Evolutionary conservation across 768 basidiomycete species (phyloP).

Genomic region (Cyclocybe cylindracea): DNA sequence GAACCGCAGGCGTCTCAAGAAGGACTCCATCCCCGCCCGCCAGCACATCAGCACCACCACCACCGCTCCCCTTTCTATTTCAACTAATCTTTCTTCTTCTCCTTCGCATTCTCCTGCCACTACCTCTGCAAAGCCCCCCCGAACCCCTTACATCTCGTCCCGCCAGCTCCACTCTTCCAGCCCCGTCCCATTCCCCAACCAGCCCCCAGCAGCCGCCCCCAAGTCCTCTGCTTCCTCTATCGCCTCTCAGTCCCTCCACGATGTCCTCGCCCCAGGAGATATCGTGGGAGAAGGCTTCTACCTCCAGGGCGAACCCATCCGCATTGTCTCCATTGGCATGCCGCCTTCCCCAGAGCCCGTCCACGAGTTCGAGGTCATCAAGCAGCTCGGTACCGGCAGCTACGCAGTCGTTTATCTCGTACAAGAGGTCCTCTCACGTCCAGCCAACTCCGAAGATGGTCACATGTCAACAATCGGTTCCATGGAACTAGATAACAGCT

Average conservation of each 20-base stretch:
- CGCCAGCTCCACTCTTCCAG: conserved; percentile 29
- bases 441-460: conserved; percentile 50
- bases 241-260: conserved; percentile 45
- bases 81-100: conserved; percentile 36
- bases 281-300: conserved; percentile 65
- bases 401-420: conserved; percentile 96
- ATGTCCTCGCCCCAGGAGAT: conserved; percentile 75
- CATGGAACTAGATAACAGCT: conserved; percentile 52
- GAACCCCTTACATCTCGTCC: conserved; percentile 41
- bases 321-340: conserved; percentile 51
- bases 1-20: conserved; percentile 39
- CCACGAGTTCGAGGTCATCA: conserved; percentile 79
- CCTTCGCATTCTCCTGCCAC: conserved; percentile 37
- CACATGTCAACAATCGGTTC: conserved; percentile 57
- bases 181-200: conserved; percentile 26
- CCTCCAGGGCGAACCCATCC: conserved; percentile 68
- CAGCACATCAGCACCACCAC: conserved; percentile 21
- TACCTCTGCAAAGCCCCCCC: conserved; percentile 34
- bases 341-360: conserved; percentile 47
- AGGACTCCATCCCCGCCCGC: conserved; percentile 29
- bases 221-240: conserved; percentile 32
- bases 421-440: conserved; percentile 61
- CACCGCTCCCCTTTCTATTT: conserved; percentile 23
- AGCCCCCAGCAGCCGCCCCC: conserved; percentile 10
- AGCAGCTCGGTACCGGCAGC: conserved; percentile 83